phyloP scores from a whole-genome alignment of 371 early-diverging fungal genomes.

The Phascolomyces articulosus region DNA sequence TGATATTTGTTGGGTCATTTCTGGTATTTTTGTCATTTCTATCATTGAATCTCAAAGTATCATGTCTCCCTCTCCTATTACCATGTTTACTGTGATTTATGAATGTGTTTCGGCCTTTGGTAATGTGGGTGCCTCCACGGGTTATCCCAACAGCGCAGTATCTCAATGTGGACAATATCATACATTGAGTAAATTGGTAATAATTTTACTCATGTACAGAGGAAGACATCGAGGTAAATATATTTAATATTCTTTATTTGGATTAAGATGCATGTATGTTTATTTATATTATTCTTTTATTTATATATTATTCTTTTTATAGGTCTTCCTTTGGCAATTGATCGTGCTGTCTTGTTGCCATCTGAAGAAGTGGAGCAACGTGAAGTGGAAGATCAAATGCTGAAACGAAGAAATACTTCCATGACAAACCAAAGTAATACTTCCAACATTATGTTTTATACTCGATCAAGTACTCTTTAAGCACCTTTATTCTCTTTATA shows the following conservation, averaged over 20 bases:
- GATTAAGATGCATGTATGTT: too few relatives aligned
- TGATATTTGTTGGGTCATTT: conserved; percentile 52
- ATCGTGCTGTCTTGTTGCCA: conserved; percentile 49
- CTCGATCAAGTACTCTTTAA: conserved; percentile 22
- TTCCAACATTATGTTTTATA: conserved; percentile 17
- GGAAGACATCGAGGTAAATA: conserved; percentile 51
- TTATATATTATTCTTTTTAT: too few relatives aligned
- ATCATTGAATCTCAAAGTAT: conserved; percentile 35
- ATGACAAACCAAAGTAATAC: conserved; percentile 8
- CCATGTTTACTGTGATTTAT: conserved; percentile 42
- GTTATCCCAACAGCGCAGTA: conserved; percentile 37
- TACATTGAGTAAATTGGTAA: conserved; percentile 40
- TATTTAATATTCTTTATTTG: too few relatives aligned
- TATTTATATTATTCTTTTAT: too few relatives aligned
- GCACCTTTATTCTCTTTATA: not conserved
- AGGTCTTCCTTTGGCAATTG: conserved; percentile 53
- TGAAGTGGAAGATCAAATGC: conserved; percentile 19
- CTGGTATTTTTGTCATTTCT: conserved; percentile 37
- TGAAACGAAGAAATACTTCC: conserved; percentile 23
- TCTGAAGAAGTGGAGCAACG: conserved; percentile 35
- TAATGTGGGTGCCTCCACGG: conserved; percentile 45
- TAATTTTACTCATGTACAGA: conserved; percentile 46
- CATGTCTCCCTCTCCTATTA: conserved; percentile 41
- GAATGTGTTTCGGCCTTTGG: conserved; percentile 56
- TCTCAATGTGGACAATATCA: conserved; percentile 45